Evolutionary conservation across 2,329 filamentous ascomycete genomes (phyloP).

Genomic region (Zarea fungicola): DNA sequence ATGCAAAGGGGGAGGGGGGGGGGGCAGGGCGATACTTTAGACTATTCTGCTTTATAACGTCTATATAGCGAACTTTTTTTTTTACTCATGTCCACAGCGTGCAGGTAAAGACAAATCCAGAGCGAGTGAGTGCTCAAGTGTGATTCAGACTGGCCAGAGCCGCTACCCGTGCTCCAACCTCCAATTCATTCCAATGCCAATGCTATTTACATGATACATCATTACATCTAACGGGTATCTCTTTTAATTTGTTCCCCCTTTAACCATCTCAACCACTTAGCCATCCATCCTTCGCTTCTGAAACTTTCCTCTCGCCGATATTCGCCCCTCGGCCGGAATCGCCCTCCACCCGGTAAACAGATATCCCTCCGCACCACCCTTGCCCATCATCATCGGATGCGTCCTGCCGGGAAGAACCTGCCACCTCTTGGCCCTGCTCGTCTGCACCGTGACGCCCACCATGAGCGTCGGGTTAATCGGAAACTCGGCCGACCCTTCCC

Average conservation of each 20-base stretch:
- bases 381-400: constrained; percentile 87
- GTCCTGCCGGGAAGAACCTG: constrained; percentile 89
- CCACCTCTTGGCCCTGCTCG: constrained; percentile 71
- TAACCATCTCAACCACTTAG: constrained; percentile 12
- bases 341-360: constrained; percentile 80
- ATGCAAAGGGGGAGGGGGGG: background rate
- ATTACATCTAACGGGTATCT: background rate
- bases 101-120: too few relatives aligned
- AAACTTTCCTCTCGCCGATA: constrained; percentile 76
- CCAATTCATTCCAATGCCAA: too few relatives aligned
- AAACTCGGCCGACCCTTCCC: constrained; percentile 67
- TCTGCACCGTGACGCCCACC: constrained; percentile 75
- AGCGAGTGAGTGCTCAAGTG: too few relatives aligned
- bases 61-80: constrained; percentile 16
- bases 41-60: constrained; percentile 19
- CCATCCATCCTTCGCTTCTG: constrained; percentile 60
- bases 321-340: constrained; percentile 69
- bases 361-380: constrained; percentile 85
- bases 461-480: constrained; percentile 82
- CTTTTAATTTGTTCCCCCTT: too few relatives aligned
- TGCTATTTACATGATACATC: constrained; percentile 4
- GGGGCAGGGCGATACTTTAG: background rate
- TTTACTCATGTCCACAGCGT: too few relatives aligned
- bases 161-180: too few relatives aligned
- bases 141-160: too few relatives aligned